Evolutionary conservation across 176 grass and related monocot species (phyloP), one percentile per base, ranked within the genome.

Genomic region (Ampelocalamus luodianensis): DNA sequence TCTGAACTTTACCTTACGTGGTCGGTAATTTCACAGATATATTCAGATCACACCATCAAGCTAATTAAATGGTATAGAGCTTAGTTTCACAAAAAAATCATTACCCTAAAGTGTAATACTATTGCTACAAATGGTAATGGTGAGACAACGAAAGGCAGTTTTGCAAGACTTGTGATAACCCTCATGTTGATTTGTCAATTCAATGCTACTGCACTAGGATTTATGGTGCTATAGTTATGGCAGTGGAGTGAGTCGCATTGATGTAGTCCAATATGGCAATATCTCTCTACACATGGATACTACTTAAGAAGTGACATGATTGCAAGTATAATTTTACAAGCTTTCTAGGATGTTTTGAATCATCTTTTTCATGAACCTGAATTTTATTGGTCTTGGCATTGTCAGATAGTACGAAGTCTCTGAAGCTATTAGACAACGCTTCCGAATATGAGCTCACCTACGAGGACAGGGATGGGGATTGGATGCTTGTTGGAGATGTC

Each of bases 401-500:
- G 27, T 38, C 84, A 94, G 92, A 75, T 77, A 81, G 71, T 37
- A 58, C 53, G 9, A 88, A 83, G 49, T 78, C 81, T 2, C 72
- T 86, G 49, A 97, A 86, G 39, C 74, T 94, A 74, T 73, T 94
- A 69, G 90, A 94, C 22, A 86, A 66, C 78, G 84, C 88, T 9
- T 89, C 84, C 0, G 90, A 91, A 24, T 97, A 90, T 70, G 85
- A 91, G 81, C 87, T 97, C 36, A 97, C 95, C 8, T 97, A 97
- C 0, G 95, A 97, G 90, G 95, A 97, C 75, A 91, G 79, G 59
- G 95, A 97, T 56, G 95, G 95, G 8, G 95, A 97, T 53, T 97
- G 95, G 95, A 97, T 97, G 95, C 88, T 97, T 15, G 92, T 97
- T 67, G 95, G 95, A 84, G 95, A 97, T 79, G 95, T 97, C 65